phyloP scores from a whole-genome alignment of 108 stramenopile species.

The Cyclotella baltica region DNA sequence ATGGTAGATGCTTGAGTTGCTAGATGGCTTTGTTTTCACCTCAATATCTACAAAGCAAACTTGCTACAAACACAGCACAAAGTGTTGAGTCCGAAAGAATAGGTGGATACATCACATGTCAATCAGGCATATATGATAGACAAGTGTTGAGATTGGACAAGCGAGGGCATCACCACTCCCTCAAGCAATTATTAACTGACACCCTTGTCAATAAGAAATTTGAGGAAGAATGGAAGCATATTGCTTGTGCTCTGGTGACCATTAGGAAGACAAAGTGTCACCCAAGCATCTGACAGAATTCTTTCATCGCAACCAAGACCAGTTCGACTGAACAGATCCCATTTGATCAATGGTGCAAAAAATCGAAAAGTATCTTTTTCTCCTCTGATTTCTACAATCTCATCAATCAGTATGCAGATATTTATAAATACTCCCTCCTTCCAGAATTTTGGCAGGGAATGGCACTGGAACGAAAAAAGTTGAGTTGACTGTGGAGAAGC shows the following conservation, averaged over 20 bases:
- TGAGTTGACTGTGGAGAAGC: not conserved
- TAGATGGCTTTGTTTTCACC: conserved; percentile 6
- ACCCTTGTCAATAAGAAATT: not conserved
- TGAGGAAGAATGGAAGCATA: not conserved
- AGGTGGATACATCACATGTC: conserved; percentile 22
- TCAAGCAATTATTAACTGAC: not conserved
- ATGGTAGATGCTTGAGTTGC: conserved; percentile 5
- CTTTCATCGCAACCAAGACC: too few species aligned
- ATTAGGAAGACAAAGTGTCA: not conserved
- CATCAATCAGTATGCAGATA: too few species aligned
- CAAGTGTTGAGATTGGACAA: conserved; percentile 29
- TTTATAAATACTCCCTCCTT: conserved; percentile 21
- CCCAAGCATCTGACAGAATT: not conserved
- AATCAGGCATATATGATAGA: conserved; percentile 26
- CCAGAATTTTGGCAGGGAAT: conserved; percentile 45
- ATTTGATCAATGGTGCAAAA: not conserved
- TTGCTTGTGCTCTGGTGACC: not conserved
- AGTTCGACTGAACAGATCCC: not conserved
- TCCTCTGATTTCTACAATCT: not conserved
- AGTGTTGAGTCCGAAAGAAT: conserved; percentile 5
- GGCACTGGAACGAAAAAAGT: not conserved
- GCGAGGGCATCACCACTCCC: not conserved
- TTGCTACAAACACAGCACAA: not conserved
- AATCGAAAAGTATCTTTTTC: not conserved
- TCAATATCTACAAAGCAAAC: too few species aligned